Conservation (phyloP, 2,329 filamentous ascomycete genomes). For the Penicillium crustosum region DNA sequence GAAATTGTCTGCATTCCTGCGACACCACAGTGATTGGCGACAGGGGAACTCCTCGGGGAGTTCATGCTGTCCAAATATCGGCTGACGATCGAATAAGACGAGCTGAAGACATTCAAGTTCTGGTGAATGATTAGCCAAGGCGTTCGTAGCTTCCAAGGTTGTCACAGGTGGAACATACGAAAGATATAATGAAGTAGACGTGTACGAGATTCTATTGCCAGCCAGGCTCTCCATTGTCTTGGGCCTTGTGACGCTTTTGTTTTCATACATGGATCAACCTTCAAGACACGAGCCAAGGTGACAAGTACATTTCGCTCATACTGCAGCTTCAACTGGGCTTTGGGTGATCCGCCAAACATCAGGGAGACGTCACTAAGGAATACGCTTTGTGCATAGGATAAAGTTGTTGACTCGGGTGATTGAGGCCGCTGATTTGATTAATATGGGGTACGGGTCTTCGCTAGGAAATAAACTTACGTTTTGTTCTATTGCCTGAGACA, state of each 20-base stretch:
- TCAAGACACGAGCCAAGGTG: slow-evolving; percentile 1
- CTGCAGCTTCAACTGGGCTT: slow-evolving; percentile 1
- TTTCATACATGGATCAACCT: not conserved
- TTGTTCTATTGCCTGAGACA: not conserved
- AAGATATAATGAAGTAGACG: slow-evolving; percentile 3
- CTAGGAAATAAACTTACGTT: not conserved
- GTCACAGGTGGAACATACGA: not conserved
- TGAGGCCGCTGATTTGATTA: slow-evolving; percentile 1
- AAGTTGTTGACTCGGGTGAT: slow-evolving; percentile 1
- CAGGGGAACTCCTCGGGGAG: not conserved
- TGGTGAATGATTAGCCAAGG: not conserved
- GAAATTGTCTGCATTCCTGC: not conserved
- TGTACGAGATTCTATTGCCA: slow-evolving; percentile 5
- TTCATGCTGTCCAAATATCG: slow-evolving; percentile 1
- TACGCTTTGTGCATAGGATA: slow-evolving; percentile 1
- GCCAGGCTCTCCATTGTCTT: not conserved
- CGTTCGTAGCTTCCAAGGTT: not conserved
- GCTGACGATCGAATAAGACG: slow-evolving; percentile 2
- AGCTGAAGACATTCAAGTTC: slow-evolving; percentile 5
- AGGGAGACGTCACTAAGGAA: not conserved
- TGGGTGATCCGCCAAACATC: not conserved
- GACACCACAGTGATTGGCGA: slow-evolving; percentile 2
- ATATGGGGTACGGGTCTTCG: not conserved
- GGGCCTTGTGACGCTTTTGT: not conserved
- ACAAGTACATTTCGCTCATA: slow-evolving; percentile 3